Evolutionary conservation across 2,329 filamentous ascomycete species (phyloP).

Genomic region (Penicillium sp.): DNA sequence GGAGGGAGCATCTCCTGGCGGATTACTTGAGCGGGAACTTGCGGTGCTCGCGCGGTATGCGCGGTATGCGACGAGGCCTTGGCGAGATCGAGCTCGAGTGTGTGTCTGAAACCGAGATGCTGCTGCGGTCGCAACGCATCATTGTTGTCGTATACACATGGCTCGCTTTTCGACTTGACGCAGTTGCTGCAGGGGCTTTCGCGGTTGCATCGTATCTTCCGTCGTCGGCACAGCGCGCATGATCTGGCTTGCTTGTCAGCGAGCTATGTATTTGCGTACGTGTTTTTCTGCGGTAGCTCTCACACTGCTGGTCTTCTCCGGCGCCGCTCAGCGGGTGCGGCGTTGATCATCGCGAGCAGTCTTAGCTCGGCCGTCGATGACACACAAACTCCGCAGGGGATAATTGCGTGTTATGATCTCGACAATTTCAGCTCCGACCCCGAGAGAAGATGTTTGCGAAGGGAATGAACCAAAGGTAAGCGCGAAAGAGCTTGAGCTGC

Average conservation of each 20-base stretch:
- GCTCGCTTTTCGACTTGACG: conserved; percentile 44
- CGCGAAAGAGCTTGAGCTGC: conserved; percentile 7
- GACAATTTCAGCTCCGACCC: not conserved
- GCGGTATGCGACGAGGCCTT: not conserved
- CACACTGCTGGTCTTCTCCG: conserved; percentile 53
- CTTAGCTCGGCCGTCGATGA: not conserved
- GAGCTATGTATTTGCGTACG: not conserved
- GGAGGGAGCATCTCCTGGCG: not conserved
- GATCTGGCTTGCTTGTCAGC: conserved; percentile 42
- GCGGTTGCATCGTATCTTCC: conserved; percentile 67
- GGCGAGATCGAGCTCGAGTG: not conserved
- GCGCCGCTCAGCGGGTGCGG: conserved; percentile 36
- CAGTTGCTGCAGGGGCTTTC: conserved; percentile 65
- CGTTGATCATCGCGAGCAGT: conserved; percentile 20
- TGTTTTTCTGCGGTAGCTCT: no score
- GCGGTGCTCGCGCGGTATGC: no score
- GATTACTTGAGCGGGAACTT: not conserved
- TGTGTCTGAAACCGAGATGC: conserved; percentile 9
- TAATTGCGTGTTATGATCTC: not conserved
- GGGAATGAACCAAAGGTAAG: not conserved
- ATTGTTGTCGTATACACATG: conserved; percentile 24
- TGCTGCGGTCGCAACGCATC: conserved; percentile 13
- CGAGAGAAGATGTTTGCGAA: not conserved
- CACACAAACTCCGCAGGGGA: not conserved
- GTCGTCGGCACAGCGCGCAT: conserved; percentile 62